A percentile compares a stretch with the other conserved stretches of the same genome.
Evolutionary conservation across 352 stramenopile species (phyloP).

Genomic region (Pythium volutum): DNA sequence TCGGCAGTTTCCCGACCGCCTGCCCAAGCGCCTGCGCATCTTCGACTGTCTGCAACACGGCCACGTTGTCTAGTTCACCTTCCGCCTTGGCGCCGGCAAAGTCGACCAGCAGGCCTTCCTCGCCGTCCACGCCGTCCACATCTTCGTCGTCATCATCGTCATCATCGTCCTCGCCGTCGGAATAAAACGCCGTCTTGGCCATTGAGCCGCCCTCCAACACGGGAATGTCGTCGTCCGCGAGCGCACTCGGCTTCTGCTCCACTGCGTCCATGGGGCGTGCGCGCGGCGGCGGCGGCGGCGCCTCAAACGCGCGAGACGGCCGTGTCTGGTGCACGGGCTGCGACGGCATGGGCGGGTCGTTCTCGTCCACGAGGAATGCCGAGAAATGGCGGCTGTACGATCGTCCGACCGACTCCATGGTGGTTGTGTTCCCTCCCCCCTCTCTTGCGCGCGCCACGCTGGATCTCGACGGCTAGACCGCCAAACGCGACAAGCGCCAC

Average conservation of each 20-base stretch:
- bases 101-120: conserved; percentile 29
- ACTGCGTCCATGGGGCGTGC: neutral
- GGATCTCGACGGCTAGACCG: neutral
- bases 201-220: conserved; percentile 44
- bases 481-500: neutral
- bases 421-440: no score
- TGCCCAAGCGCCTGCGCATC: conserved; percentile 33
- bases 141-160: conserved; percentile 24
- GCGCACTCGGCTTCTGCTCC: neutral
- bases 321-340: conserved; percentile 24
- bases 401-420: conserved; percentile 25
- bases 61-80: conserved; percentile 54
- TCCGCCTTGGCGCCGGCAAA: conserved; percentile 33
- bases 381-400: conserved; percentile 29
- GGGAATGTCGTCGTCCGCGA: conserved; percentile 55
- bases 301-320: conserved; percentile 8
- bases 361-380: conserved; percentile 31
- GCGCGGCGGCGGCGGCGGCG: neutral
- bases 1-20: conserved; percentile 22
- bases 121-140: conserved; percentile 31
- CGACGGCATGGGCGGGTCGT: conserved; percentile 21
- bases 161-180: conserved; percentile 28
- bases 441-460: neutral
- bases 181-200: conserved; percentile 33
- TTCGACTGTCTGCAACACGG: conserved; percentile 65